Evolutionary conservation across 805 yeast genomes (phyloP).

Genomic region (Lipomyces mesembrius): DNA sequence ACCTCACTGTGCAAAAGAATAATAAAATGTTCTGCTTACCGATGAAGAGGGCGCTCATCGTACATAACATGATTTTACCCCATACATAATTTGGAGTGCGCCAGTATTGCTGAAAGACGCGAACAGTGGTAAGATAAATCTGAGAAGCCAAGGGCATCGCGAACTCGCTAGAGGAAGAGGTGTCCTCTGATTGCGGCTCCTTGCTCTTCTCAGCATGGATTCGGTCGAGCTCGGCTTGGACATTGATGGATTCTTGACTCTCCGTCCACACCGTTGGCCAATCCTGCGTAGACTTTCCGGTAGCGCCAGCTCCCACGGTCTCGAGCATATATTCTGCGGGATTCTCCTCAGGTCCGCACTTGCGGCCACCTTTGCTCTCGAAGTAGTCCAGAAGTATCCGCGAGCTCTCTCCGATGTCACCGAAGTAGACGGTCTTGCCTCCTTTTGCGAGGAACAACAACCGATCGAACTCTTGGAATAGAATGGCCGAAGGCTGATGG

Average conservation of each 20-base stretch:
- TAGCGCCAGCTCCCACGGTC: slow-evolving; percentile 49
- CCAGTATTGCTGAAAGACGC: slow-evolving; percentile 56
- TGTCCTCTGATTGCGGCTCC: not conserved
- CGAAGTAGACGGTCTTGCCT: slow-evolving; percentile 80
- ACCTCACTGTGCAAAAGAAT: slow-evolving; percentile 55
- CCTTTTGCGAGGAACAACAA: slow-evolving; percentile 70
- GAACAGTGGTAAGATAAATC: slow-evolving; percentile 61
- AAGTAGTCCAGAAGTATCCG: slow-evolving; percentile 63
- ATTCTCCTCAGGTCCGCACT: slow-evolving; percentile 70
- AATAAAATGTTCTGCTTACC: slow-evolving; percentile 42
- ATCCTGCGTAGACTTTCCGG: slow-evolving; percentile 42
- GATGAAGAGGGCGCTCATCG: not conserved
- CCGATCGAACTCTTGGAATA: slow-evolving; percentile 69
- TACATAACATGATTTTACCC: slow-evolving; percentile 2
- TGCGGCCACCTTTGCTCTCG: slow-evolving; percentile 67
- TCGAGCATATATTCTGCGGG: slow-evolving; percentile 93
- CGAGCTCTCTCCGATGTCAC: slow-evolving; percentile 73
- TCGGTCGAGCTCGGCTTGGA: slow-evolving; percentile 2
- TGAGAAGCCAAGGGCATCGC: slow-evolving; percentile 45
- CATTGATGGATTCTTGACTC: not conserved
- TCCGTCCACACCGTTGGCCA: slow-evolving; percentile 55
- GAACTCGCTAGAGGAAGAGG: slow-evolving; percentile 23
- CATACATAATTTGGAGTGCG: slow-evolving; percentile 59
- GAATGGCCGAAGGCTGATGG: slow-evolving; percentile 74
- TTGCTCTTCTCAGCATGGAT: not conserved